phyloP scores from a whole-genome alignment of 768 basidiomycete species.

The Cystofilobasidium ferigula region DNA sequence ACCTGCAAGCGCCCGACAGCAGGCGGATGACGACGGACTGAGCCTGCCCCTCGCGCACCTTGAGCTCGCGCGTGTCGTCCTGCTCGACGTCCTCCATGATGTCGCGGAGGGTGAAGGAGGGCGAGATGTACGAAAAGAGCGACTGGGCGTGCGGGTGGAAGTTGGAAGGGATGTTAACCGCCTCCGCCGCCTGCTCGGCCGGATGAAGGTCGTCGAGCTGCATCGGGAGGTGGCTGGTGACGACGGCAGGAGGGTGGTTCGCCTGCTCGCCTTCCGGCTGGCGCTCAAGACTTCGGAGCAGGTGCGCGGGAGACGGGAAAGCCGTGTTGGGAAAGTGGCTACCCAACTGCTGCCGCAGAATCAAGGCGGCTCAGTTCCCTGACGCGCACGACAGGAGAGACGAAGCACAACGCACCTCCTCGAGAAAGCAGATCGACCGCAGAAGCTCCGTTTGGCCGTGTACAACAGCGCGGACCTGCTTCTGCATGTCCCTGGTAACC shows the following conservation, averaged over 20 bases:
- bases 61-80: slow-evolving; percentile 1
- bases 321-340: background rate
- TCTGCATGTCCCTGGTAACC: slow-evolving; percentile 1
- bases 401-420: background rate
- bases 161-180: background rate
- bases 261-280: background rate
- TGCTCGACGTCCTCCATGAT: slow-evolving; percentile 8
- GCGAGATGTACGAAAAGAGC: background rate
- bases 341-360: background rate
- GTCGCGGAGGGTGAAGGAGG: background rate
- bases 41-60: background rate
- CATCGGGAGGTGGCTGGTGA: background rate
- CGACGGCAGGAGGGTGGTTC: background rate
- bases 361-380: too few species aligned
- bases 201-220: background rate
- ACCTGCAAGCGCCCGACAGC: background rate
- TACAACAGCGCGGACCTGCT: background rate
- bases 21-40: background rate
- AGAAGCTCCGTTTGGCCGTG: background rate
- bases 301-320: background rate
- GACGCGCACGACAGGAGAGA: background rate
- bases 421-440: background rate
- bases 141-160: background rate
- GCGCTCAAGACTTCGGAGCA: background rate
- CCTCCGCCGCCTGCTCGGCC: background rate